Evolutionary conservation across 257 asterid species (phyloP), one percentile per base, ranked within the genome.

Genomic region (Ajuga chamaepitys): DNA sequence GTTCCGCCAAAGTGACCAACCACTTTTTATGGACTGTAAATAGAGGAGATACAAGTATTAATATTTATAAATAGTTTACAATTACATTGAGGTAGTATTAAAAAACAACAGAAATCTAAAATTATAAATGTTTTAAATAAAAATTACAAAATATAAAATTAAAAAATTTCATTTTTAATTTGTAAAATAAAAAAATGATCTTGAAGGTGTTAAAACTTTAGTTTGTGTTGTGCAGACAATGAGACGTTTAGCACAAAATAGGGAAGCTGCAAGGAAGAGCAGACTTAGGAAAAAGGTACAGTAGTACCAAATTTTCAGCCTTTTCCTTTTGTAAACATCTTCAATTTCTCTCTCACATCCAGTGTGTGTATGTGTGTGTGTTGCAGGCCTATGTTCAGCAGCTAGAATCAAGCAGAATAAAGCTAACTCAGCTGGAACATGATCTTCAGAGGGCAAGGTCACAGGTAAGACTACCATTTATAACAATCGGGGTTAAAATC

Each of bases 251-350:
- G 99, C 99, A 46, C 99, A 93, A 72, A 93, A 93, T 77, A 81
- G 99, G 77, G 99, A 89, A 83, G 99, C 99, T 28, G 99, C 99
- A 68, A 86, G 80, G 75, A 93, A 89, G 73, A 93, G 99, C 86
- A 89, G 99, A 78, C 88, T 89, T 37, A 83, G 97, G 50, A 93
- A 89, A 75, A 93, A 93, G 94, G 99, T 92, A 4, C 30, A 14
- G 35, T n/a, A n/a, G n/a, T n/a, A n/a, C n/a, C n/a, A n/a, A n/a
- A n/a, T n/a, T n/a, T n/a, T n/a, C n/a, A n/a, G n/a, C n/a, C n/a
- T n/a, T n/a, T n/a, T n/a, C n/a, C n/a, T n/a, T n/a, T n/a, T n/a
- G 20, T 47, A 47, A 47, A 47, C 20, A 35, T 6, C 4, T n/a
- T 26, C 6, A 25, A 18, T 17, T 5, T 2, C 9, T n/a, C 40